phyloP scores from a whole-genome alignment of 73 alveolate genomes.

The Tetrahymena thermophila region DNA sequence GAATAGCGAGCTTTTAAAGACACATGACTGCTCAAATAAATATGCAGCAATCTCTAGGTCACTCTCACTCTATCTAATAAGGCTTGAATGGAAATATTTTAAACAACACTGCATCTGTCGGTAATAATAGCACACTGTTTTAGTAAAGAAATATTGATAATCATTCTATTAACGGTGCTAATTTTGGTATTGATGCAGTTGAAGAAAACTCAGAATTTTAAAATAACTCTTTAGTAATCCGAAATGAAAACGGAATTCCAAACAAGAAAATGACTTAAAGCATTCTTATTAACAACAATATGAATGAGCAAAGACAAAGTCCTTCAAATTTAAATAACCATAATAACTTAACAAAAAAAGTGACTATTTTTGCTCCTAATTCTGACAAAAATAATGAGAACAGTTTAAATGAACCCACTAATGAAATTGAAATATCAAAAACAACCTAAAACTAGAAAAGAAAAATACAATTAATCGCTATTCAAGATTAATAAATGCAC shows the following conservation, averaged over 20 bases:
- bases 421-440: not conserved
- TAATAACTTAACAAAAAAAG: not conserved
- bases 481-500: not conserved
- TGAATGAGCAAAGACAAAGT: not conserved
- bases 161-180: not conserved
- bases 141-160: not conserved
- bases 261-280: not conserved
- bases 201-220: not conserved
- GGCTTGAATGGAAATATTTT: not conserved
- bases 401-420: not conserved
- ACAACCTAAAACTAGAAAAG: not conserved
- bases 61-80: not conserved
- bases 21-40: not conserved
- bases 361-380: not conserved
- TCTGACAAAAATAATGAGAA: not conserved
- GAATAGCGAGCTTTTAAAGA: not conserved
- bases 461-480: not conserved
- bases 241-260: not conserved
- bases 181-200: not conserved
- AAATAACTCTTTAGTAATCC: not conserved
- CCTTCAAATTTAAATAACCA: not conserved
- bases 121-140: not conserved
- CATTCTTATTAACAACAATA: not conserved
- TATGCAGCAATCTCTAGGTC: not conserved
- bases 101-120: not conserved